Percentiles rank a stretch among this genome's conserved stretches.
Conservation (phyloP, 2,329 filamentous ascomycete species). For the Zymoseptoria passerinii region DNA sequence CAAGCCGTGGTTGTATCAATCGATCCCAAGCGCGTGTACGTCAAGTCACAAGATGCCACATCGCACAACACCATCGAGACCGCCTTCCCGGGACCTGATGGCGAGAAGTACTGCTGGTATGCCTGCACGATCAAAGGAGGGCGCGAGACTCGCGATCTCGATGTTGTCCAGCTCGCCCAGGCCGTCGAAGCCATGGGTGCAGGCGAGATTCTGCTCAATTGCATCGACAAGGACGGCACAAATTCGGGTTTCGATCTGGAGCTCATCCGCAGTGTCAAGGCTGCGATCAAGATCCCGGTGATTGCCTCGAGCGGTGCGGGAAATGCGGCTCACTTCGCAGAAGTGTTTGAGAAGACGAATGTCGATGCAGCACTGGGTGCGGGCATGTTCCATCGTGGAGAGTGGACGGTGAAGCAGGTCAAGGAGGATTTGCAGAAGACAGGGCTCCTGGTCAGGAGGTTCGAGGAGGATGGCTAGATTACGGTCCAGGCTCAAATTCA, state of each 20-base stretch:
- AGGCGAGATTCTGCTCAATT: conserved; percentile 91
- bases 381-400: conserved; percentile 93
- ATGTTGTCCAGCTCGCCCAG: conserved; percentile 77
- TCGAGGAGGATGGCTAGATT: conserved; percentile 49
- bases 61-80: conserved; percentile 70
- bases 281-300: conserved; percentile 79
- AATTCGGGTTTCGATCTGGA: conserved; percentile 93
- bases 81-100: conserved; percentile 58
- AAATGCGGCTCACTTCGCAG: conserved; percentile 74
- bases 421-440: conserved; percentile 69
- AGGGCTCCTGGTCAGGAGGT: conserved; percentile 70
- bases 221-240: conserved; percentile 93
- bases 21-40: conserved; percentile 86
- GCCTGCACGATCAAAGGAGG: conserved; percentile 96
- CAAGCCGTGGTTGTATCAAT: conserved; percentile 95
- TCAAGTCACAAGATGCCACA: conserved; percentile 59
- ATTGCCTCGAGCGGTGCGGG: conserved; percentile 93
- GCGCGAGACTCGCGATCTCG: conserved; percentile 84
- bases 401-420: conserved; percentile 90
- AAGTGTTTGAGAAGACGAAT: conserved; percentile 77
- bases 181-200: conserved; percentile 94
- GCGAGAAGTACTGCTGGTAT: conserved; percentile 86
- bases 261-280: conserved; percentile 80
- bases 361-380: conserved; percentile 92
- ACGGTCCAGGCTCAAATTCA: not conserved